Conservation (phyloP, 148 eudicot genomes). For the Amaranthus cruentus region DNA sequence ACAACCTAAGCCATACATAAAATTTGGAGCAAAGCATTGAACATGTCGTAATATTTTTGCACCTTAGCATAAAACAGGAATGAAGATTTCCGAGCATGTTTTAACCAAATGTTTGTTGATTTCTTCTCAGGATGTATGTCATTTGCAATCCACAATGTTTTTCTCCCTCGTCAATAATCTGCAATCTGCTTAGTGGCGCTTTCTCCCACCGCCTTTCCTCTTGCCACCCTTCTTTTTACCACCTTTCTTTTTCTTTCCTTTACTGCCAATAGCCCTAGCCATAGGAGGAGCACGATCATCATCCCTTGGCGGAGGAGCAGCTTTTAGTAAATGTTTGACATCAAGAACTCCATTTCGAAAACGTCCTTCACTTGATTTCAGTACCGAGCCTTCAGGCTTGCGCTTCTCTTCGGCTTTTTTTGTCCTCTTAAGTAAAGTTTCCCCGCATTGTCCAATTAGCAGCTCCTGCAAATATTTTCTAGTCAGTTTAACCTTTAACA, state of each 20-base stretch:
- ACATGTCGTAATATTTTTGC: neutral
- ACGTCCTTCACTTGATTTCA: constrained; percentile 64
- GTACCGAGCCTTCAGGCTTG: constrained; percentile 46
- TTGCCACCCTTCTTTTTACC: constrained; percentile 54
- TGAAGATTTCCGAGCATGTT: neutral
- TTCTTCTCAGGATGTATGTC: neutral
- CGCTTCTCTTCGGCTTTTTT: constrained; percentile 39
- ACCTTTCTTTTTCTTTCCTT: constrained; percentile 44
- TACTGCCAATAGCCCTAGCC: constrained; percentile 8
- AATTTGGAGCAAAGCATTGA: neutral
- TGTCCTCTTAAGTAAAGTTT: constrained; percentile 18
- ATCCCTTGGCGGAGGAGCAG: constrained; percentile 31
- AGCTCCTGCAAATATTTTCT: constrained; percentile 34
- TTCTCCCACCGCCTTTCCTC: constrained; percentile 52
- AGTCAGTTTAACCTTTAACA: neutral
- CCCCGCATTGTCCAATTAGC: constrained; percentile 53
- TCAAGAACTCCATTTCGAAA: constrained; percentile 80
- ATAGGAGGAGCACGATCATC: constrained; percentile 23
- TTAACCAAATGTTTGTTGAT: neutral
- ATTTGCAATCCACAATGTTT: neutral
- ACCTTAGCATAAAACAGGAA: neutral
- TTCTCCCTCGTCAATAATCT: neutral
- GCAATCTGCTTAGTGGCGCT: constrained; percentile 30
- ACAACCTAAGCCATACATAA: neutral
- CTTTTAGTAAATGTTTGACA: constrained; percentile 52